Percentiles rank a stretch among this genome's conserved stretches.
phyloP scores from a whole-genome alignment of 2,329 filamentous ascomycete genomes.

The Xylaria sp. region DNA sequence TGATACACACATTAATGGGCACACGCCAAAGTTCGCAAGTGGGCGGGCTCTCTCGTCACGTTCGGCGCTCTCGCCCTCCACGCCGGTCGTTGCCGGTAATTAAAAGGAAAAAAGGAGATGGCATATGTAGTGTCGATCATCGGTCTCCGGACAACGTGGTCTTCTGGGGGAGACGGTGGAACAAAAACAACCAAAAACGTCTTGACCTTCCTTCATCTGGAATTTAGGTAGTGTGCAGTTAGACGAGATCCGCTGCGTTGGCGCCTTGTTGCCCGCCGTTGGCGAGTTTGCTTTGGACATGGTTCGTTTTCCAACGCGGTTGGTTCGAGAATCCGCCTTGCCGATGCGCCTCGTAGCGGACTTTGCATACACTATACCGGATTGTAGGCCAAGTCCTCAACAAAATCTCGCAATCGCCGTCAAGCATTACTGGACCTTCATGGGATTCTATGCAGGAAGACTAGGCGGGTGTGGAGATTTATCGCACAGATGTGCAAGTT shows the following conservation, averaged over 20 bases:
- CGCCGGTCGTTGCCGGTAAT: slow-evolving; percentile 34
- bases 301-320: slow-evolving; percentile 17
- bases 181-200: background rate
- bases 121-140: slow-evolving; percentile 37
- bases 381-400: slow-evolving; percentile 14
- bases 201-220: slow-evolving; percentile 13
- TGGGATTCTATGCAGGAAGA: slow-evolving; percentile 19
- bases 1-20: slow-evolving; percentile 12
- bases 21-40: background rate
- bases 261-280: slow-evolving; percentile 24
- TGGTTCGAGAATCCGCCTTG: slow-evolving; percentile 27
- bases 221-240: slow-evolving; percentile 14
- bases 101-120: slow-evolving; percentile 30
- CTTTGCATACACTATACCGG: slow-evolving; percentile 8
- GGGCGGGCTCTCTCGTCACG: slow-evolving; percentile 1
- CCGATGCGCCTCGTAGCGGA: slow-evolving; percentile 28
- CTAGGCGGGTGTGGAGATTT: slow-evolving; percentile 11
- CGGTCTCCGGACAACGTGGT: slow-evolving; percentile 39
- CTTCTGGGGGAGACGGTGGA: slow-evolving; percentile 22
- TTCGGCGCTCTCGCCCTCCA: slow-evolving; percentile 14
- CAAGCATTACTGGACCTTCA: slow-evolving; percentile 14
- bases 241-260: slow-evolving; percentile 34
- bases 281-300: slow-evolving; percentile 17
- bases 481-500: slow-evolving; percentile 5
- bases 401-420: slow-evolving; percentile 6